Evolutionary conservation across 345 rosid genomes (phyloP).

Genomic region (Sapria himalayana): DNA sequence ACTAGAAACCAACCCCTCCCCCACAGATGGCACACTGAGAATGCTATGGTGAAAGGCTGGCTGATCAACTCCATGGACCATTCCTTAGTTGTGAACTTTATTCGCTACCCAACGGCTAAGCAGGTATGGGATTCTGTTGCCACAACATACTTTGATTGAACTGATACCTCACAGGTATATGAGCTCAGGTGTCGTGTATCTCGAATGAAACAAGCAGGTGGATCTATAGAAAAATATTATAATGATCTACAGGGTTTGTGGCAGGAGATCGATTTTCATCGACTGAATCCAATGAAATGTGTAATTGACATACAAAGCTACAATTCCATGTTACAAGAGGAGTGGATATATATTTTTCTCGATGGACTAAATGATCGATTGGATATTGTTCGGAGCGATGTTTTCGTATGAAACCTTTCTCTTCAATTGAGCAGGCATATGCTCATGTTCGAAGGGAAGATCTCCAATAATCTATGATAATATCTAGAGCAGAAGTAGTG

Average conservation of each 20-base stretch:
- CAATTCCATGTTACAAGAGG: background rate
- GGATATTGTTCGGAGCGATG: background rate
- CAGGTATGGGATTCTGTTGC: background rate
- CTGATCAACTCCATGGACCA: slow-evolving; percentile 1
- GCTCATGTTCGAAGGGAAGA: background rate
- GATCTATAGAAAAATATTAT: slow-evolving; percentile 1
- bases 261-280: background rate
- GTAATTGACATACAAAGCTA: background rate
- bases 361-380: background rate
- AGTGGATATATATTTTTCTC: background rate
- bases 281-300: slow-evolving; percentile 2
- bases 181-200: background rate
- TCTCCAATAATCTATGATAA: background rate
- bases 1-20: background rate
- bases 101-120: background rate
- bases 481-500: background rate
- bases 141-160: background rate
- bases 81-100: background rate
- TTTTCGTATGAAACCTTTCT: background rate
- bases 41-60: background rate
- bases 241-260: slow-evolving; percentile 2
- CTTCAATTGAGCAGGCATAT: background rate
- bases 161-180: slow-evolving; percentile 1
- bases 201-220: background rate
- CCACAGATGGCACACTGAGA: background rate